Evolutionary conservation across 495 filamentous ascomycete genomes (phyloP), one percentile per base, ranked within the genome.

Genomic region (Penicillium atrosanguineum): DNA sequence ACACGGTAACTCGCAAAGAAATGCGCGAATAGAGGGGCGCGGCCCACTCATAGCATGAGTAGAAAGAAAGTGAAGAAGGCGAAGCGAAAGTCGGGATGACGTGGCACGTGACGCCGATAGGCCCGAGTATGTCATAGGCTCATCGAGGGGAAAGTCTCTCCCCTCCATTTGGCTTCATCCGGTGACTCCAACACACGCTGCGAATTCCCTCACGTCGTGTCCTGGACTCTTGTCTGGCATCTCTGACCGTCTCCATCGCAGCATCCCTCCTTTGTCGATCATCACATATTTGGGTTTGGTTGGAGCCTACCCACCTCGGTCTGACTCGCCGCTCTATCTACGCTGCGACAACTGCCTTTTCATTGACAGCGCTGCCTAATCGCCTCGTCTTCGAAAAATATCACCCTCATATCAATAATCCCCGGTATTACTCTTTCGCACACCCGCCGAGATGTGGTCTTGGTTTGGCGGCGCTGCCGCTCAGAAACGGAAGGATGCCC

Each of bases 401-500:
- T 52, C 36, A n/a, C n/a, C 7, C 9, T 25, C 16, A 44, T 7
- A 18, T 15, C 26, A 15, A n/a, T 28, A 20, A 40, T 40, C n/a
- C n/a, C 38, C 21, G 16, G 8, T 37, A 19, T 41, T 23, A 29
- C 14, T 20, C 20, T 15, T 41, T 21, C 41, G 26, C 0, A 46
- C n/a, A 6, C 45, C 25, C 34, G 12, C 41, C 40, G 12, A 65
- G 26, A 83, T 92, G 76, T 92, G 87, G 89, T 84, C 84, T 67
- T 92, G 88, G 90, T 90, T 94, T 65, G 87, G 89, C 68, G 90
- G 90, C 55, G 81, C 84, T 50, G 82, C 83, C 62, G 84, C 83
- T 50, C 84, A 88, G 74, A 91, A 88, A 81, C 84, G 85, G 70
- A 95, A 93, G 75, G 90, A 97, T 71, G 87, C 85, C 56, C 89